Evolutionary conservation across 2,329 filamentous ascomycete species (phyloP), one percentile per base, ranked within the genome.

Genomic region (Sporothrix luriei): DNA sequence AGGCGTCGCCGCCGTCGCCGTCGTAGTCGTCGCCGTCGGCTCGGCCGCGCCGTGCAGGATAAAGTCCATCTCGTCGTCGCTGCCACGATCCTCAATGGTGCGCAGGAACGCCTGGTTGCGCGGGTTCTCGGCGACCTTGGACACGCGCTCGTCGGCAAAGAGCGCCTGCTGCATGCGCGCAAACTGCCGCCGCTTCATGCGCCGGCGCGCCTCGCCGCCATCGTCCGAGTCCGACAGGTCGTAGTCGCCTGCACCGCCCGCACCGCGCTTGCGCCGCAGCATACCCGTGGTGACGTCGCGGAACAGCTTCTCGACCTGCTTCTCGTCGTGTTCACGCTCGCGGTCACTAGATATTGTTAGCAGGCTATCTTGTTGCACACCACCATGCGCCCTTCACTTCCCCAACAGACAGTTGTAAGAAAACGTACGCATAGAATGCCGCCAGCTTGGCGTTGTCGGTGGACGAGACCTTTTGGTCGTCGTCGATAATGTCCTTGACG

Each of bases 141-240:
- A 92, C 74, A 99, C 88, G 49, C 93, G 92, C 78, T 97, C 94
- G 76, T 98, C 94, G 29, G 91, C 85, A 61, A 97, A 86, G 10
- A 99, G 84, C 7, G 94, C 91, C 78, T 93, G 93, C 69, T 93
- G 91, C 91, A 97, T 96, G 80, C 92, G 92, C 48, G 91, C 91
- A 79, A 97, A 97, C 76, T 97, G 92, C 51, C 90, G 86, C 67
- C 93, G 90, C 83, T 96, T 97, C 82, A 91, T 88, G 66, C 92
- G 88, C 59, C 91, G 88, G 57, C 88, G 87, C 40, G 90, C 87
- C 75, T 94, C 91, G 21, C 90, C 88, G 73, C 91, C 93, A 74
- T 97, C 94, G 74, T 97, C 94, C 2, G 92, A 94, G 78, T 98
- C 95, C 5, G 93, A 94, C 26, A 97, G 86, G 75, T 94, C 91